Base-by-base conservation (phyloP, 495 filamentous ascomycete genomes). In the Aspergillus baeticus region DNA sequence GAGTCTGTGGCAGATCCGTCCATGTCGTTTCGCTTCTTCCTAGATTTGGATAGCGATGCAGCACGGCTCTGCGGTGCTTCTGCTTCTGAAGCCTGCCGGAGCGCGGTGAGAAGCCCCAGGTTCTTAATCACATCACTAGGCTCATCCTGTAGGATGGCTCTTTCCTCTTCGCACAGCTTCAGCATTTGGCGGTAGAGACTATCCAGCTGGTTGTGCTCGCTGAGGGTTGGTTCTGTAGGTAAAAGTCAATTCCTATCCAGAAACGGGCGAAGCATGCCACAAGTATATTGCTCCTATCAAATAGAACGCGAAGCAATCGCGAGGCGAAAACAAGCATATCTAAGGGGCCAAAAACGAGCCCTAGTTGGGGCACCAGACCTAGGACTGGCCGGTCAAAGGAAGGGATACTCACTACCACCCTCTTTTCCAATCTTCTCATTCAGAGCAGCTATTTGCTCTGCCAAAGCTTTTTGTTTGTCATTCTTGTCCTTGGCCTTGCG, bases 1-100 rank as follows among this genome's bases (percentile, higher is more conserved):
- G 89, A 91, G 60, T 91, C 88, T 15, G 79, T 81, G 10, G 81
- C 82, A 7, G 84, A 79, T 21, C 83, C 83, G 62, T 91, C 87
- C 58, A 86, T 82, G 15, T 91, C 89, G 62, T 84, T 83, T 52
- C 87, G 78, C 50, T 88, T 87, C 47, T 84, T 85, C 20, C 84
- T 81, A 23, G 81, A 78, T 51, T 81, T 81, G 39, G 73, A 67
- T 34, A 79, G 63, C n/a, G 74, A 64, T 20, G 64, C 60, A 10
- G 72, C 69, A 59, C 78, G 73, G 44, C 74, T 73, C 10, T 71
- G 70, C n/a, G 80, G 75, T 0, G 77, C 78, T 45, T 86, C 84
- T 21, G 76, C 73, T 61, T 86, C 85, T 42, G 77, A 81, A 39
- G 84, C 81, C 50, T 76, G 75, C 26, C 75, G 71, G 10, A 90